A percentile compares a stretch with the other conserved stretches of the same genome.
These are phyloP conservation scores for Aspergillus intermedius DNA, from an alignment of 2,329 filamentous ascomycete genomes.

Conservation along the genomic window DNA sequence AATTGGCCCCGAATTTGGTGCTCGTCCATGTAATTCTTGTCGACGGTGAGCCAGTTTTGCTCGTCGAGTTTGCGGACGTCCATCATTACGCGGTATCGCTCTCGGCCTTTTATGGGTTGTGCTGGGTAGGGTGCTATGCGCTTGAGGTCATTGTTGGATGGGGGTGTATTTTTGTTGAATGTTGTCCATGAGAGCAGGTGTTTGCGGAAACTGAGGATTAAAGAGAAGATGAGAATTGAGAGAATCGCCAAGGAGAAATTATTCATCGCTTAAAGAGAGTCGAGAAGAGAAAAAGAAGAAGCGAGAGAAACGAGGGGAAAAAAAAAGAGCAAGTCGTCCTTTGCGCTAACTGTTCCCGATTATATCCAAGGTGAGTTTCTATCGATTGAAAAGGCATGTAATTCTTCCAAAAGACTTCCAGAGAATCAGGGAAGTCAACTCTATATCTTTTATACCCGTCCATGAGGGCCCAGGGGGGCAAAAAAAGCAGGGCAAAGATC, in stretches of 20 bases:
- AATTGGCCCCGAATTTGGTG: constrained; percentile 38
- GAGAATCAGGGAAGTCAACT: neutral
- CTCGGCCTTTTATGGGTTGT: constrained; percentile 33
- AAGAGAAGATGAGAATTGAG: constrained; percentile 23
- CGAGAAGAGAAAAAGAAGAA: neutral
- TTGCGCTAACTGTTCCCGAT: neutral
- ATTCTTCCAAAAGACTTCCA: neutral
- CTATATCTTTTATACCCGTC: neutral
- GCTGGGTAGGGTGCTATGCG: constrained; percentile 32
- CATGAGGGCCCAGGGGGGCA: neutral
- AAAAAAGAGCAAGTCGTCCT: neutral
- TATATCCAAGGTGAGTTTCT: neutral
- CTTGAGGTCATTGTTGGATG: constrained; percentile 20
- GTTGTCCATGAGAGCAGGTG: neutral
- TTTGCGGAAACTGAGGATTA: constrained; percentile 22
- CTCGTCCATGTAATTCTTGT: constrained; percentile 41
- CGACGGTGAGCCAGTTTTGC: constrained; percentile 45
- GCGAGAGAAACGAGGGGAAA: neutral
- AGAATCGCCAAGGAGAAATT: constrained; percentile 23
- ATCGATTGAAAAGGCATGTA: neutral
- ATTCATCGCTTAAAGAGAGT: constrained; percentile 22
- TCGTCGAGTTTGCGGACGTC: constrained; percentile 42
- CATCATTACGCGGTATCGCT: constrained; percentile 41
- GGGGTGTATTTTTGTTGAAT: constrained; percentile 5
- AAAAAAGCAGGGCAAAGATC: constrained; percentile 5